Evolutionary conservation across 1,284 basidiomycete species (phyloP), one percentile per base, ranked within the genome.

Genomic region (Trametes pubescens): DNA sequence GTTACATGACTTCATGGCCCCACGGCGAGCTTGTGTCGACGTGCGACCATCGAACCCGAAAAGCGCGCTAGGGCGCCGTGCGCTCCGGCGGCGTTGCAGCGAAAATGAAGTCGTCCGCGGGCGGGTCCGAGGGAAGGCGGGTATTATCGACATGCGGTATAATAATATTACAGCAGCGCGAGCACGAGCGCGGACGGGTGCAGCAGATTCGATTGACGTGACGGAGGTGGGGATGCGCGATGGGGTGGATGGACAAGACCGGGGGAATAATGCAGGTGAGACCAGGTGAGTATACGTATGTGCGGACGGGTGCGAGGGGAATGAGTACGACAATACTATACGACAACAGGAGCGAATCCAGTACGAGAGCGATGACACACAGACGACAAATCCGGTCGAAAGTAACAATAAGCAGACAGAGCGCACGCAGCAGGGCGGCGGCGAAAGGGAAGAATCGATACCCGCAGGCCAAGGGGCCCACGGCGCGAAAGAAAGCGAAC

Each of bases 321-420:
- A 44, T 49, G 57, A 47, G 37, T 44, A 65, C 14, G 53, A 35
- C 38, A 18, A 51, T 43, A 58, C 57, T 35, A 38, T 46, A 59
- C 60, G 63, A 65, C 63, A 61, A 67, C 56, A 62, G 22, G 35
- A 26, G 26, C 60, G 61, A 62, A 63, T 54, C 59, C 58, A 44
- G 46, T 43, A 57, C 37, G 59, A 64, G 57, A 65, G 51, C 63
- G 49, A 59, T 29, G 54, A 35, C n/a, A 47, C 37, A 40, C 29
- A 29, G 58, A 16, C 40, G 29, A 51, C 21, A 24, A 24, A 46
- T 47, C 58, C 43, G 38, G 55, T 54, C 49, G 53, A 47, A 34
- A 47, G 48, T 16, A 26, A 57, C 32, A 56, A 44, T 29, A 4
- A 48, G 26, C 47, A n/a, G 43, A 8, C 34, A 29, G 44, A 34